Evolutionary conservation across 2,329 filamentous ascomycete genomes (phyloP).

Genomic region (Akanthomyces uredinophilus): DNA sequence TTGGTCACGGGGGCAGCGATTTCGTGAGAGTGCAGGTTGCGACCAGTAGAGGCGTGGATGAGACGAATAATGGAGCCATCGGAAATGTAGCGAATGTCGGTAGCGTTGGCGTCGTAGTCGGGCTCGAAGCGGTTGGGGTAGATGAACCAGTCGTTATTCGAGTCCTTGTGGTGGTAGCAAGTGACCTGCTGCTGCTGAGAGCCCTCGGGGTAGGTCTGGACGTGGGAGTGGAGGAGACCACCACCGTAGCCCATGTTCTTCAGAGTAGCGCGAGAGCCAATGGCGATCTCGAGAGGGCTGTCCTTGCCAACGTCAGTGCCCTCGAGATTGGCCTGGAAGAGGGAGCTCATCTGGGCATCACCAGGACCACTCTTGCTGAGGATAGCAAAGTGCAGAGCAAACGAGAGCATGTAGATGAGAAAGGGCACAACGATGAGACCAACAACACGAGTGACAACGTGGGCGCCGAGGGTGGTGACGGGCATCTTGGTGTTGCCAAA

Average conservation of each 20-base stretch:
- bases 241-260: conserved; percentile 99
- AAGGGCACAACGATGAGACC: conserved; percentile 86
- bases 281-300: conserved; percentile 85
- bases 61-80: conserved; percentile 77
- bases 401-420: conserved; percentile 91
- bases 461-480: conserved; percentile 65
- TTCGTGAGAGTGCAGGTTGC: conserved; percentile 92
- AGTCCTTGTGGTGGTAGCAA: conserved; percentile 99
- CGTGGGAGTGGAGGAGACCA: conserved; percentile 90
- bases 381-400: conserved; percentile 90
- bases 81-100: conserved; percentile 66
- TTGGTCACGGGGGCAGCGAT: conserved; percentile 87
- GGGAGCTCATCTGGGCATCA: conserved; percentile 99
- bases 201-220: conserved; percentile 93
- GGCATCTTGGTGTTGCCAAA: conserved; percentile 94
- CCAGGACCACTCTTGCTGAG: conserved; percentile 91
- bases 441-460: conserved; percentile 73
- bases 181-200: conserved; percentile 94
- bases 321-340: conserved; percentile 94
- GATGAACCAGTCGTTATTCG: conserved; percentile 99
- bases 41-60: conserved; percentile 91
- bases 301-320: conserved; percentile 93
- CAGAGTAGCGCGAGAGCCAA: conserved; percentile 83
- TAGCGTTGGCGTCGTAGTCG: conserved; percentile 65
- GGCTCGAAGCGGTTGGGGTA: conserved; percentile 81